Percentiles rank a stretch among this genome's conserved stretches.
These are phyloP conservation scores for Linum tenue DNA, from an alignment of 345 rosid species.

Conservation along the genomic window DNA sequence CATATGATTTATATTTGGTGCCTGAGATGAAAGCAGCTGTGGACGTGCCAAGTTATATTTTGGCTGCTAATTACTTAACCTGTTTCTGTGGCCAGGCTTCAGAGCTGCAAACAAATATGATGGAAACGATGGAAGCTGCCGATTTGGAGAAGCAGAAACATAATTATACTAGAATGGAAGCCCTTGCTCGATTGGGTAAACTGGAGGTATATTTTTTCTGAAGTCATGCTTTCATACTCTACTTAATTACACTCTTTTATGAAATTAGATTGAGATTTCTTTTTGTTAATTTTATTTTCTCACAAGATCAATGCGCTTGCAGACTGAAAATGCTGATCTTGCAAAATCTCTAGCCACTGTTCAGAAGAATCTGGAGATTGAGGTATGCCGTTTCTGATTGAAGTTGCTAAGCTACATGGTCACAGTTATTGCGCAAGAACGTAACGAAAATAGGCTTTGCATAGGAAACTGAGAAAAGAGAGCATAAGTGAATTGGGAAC, in stretches of 20 bases:
- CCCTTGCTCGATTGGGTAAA: conserved; percentile 61
- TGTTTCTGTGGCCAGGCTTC: conserved; percentile 47
- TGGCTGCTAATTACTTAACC: too few species aligned
- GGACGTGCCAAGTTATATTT: too few species aligned
- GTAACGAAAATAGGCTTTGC: too few species aligned
- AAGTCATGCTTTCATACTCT: conserved; percentile 5
- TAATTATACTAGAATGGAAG: conserved; percentile 94
- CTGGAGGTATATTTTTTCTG: conserved; percentile 51
- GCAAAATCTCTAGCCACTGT: conserved; percentile 68
- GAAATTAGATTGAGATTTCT: conserved; percentile 10
- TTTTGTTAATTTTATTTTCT: conserved; percentile 10
- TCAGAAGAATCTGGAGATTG: conserved; percentile 75
- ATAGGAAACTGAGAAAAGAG: not conserved
- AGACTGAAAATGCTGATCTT: conserved; percentile 85
- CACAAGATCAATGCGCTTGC: conserved; percentile 32
- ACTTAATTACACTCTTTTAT: not conserved
- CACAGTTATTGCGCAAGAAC: too few species aligned
- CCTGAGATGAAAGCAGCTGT: too few species aligned
- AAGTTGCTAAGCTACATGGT: conserved; percentile 4
- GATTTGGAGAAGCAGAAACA: conserved; percentile 91
- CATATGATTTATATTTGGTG: too few species aligned
- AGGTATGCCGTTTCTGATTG: conserved; percentile 48
- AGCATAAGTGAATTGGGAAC: too few species aligned
- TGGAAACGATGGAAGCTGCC: conserved; percentile 90
- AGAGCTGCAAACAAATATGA: conserved; percentile 77